Evolutionary conservation across 495 filamentous ascomycete genomes (phyloP).

Genomic region (Hypoxylon fragiforme): DNA sequence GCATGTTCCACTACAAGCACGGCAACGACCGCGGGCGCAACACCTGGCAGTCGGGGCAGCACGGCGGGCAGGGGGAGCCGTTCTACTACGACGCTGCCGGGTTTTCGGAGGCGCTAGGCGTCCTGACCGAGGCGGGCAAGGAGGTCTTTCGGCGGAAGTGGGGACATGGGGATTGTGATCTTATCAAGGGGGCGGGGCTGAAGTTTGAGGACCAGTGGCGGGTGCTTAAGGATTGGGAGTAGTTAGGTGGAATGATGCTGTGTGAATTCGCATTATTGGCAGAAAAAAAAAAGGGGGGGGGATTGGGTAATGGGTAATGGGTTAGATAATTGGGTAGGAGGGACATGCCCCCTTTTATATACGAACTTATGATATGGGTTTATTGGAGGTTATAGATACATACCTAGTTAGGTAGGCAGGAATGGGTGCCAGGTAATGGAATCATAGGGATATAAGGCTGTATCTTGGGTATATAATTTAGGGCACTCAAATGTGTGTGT

Average conservation of each 20-base stretch:
- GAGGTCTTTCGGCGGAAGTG: conserved; percentile 59
- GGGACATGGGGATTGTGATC: conserved; percentile 58
- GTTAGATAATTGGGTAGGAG: too few relatives aligned
- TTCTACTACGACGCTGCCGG: conserved; percentile 60
- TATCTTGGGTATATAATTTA: too few relatives aligned
- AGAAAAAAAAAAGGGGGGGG: too few relatives aligned
- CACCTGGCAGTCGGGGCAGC: conserved; percentile 61
- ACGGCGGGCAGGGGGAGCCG: conserved; percentile 62
- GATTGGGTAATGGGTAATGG: too few relatives aligned
- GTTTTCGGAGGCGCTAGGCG: conserved; percentile 54
- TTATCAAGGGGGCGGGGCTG: conserved; percentile 44
- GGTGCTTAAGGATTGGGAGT: conserved; percentile 49
- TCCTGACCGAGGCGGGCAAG: conserved; percentile 57
- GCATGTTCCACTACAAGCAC: conserved; percentile 49
- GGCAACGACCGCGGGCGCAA: conserved; percentile 53
- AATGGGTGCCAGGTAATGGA: too few relatives aligned
- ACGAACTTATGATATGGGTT: too few relatives aligned
- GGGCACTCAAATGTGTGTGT: too few relatives aligned
- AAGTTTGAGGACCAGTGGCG: conserved; percentile 55
- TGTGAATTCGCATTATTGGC: too few relatives aligned
- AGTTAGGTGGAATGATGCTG: not conserved
- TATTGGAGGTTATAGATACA: too few relatives aligned
- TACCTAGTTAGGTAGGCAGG: too few relatives aligned
- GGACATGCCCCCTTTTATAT: too few relatives aligned
- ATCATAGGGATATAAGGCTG: too few relatives aligned